Base-by-base conservation (phyloP, 805 yeast species). In the Lachancea nothofagi region DNA sequence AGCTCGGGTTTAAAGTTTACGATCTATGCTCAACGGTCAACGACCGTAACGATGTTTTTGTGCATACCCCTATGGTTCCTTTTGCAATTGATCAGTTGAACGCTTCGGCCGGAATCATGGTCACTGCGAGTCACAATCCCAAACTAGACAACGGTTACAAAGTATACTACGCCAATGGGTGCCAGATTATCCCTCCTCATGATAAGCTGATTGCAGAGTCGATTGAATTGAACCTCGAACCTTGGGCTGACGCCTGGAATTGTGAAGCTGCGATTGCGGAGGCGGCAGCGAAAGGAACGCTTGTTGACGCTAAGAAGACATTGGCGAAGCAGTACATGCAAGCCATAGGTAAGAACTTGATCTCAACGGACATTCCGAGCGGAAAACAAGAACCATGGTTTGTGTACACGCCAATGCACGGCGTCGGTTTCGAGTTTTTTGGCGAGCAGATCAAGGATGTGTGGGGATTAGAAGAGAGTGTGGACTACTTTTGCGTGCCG, bases 321-420 rank as follows among this genome's bases (percentile, higher is more conserved):
- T 58, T 75, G 36, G 54, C 73, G 0, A 49, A 57, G 1, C 43
- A 48, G 2, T 84, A 83, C 54, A 44, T 72, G 1, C 32, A 51
- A 0, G 50, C 58, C 12, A 39, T 75, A 4, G 44, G 46, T 1
- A 6, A 45, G 0, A 51, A 63, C 9, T 56, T 79, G 37, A 58
- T 73, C 5, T 50, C 47, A 27, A 21, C 38, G 36, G 13, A 23
- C 18, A 18, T 36, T 10, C 13, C n/a, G 14, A 21, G 2, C 18
- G 22, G 23, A 43, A 15, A 22, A 40, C 2, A 10, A 32, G 32
- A 62, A 2, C 64, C 57, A 57, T 43, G 70, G 54, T 78, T 82
- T 42, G 84, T 88, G 1, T 90, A 90, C 55, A 90, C 97, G 0
- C 95, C 97, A 17, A 79, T 90, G 81, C 97, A 90, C 59, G 98